Percentiles rank a stretch among this genome's conserved stretches.
phyloP scores from a whole-genome alignment of 768 basidiomycete genomes.

The Termitomyces heimii region DNA sequence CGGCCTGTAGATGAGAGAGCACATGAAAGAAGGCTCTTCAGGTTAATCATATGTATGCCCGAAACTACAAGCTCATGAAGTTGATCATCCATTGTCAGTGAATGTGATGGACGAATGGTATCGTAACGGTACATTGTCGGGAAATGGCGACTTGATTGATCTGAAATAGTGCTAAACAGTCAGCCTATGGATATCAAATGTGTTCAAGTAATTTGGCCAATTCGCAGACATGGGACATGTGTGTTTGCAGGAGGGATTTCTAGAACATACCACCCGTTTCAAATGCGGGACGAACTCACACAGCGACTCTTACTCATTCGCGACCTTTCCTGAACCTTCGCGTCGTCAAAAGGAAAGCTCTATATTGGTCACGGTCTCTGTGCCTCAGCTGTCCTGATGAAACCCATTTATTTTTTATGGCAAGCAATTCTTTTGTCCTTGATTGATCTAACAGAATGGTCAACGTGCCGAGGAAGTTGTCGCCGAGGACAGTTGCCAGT shows the following conservation, averaged over 20 bases:
- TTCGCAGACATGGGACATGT: not conserved
- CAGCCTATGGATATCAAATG: not conserved
- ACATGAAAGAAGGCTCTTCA: not conserved
- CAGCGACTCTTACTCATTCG: no score
- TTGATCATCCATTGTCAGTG: not conserved
- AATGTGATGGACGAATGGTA: not conserved
- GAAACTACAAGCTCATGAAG: not conserved
- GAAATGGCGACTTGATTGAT: not conserved
- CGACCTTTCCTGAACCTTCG: no score
- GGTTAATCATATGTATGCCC: not conserved
- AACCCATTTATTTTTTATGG: not conserved
- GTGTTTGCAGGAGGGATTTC: not conserved
- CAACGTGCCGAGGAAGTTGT: not conserved
- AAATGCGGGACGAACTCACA: no score
- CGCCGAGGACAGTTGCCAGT: not conserved
- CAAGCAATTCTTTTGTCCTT: not conserved
- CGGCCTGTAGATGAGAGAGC: not conserved
- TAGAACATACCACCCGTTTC: not conserved
- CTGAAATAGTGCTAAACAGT: not conserved
- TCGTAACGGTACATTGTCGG: no score
- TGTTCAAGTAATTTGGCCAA: not conserved
- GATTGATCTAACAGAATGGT: not conserved
- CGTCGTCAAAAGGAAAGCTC: not conserved
- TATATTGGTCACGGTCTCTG: not conserved
- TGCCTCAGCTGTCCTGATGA: not conserved